phyloP scores from a whole-genome alignment of 2,329 filamentous ascomycete genomes.

The Aspergillus quadricinctus region DNA sequence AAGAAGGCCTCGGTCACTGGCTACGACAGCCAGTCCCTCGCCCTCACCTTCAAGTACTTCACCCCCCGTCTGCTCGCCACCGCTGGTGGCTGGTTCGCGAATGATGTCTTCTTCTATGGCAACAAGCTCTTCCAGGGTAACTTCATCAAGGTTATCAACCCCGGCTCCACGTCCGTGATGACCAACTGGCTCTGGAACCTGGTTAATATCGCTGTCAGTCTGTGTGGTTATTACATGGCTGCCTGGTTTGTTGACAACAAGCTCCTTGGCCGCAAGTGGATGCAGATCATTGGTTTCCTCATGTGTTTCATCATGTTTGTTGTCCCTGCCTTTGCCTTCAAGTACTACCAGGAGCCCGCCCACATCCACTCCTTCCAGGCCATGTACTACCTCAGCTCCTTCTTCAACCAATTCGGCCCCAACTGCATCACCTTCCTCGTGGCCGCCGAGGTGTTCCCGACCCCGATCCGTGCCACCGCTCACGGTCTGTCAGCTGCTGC shows the following conservation, averaged over 20 bases:
- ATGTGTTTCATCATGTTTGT: constrained; percentile 92
- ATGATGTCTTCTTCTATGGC: constrained; percentile 98
- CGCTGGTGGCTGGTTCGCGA: constrained; percentile 86
- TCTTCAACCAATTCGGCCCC: constrained; percentile 98
- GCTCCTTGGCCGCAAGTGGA: constrained; percentile 90
- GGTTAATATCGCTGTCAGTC: constrained; percentile 80
- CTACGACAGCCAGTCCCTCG: constrained; percentile 82
- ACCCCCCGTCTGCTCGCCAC: constrained; percentile 83
- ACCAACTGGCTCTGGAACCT: constrained; percentile 88
- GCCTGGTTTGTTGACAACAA: constrained; percentile 92
- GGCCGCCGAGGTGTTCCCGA: constrained; percentile 94
- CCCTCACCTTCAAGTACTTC: constrained; percentile 74
- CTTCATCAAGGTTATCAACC: constrained; percentile 79
- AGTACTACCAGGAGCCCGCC: constrained; percentile 69
- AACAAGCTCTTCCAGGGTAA: constrained; percentile 96
- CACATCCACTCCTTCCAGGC: constrained; percentile 85
- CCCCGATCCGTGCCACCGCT: constrained; percentile 84
- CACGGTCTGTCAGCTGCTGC: constrained; percentile 89
- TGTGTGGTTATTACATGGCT: constrained; percentile 85
- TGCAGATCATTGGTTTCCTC: constrained; percentile 92
- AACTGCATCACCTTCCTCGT: constrained; percentile 96
- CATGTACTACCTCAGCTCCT: constrained; percentile 96
- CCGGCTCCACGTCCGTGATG: constrained; percentile 68
- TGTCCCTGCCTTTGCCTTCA: constrained; percentile 80
- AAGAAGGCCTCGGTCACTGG: constrained; percentile 82